Percentiles rank a stretch among this genome's conserved stretches.
Evolutionary conservation across 2,329 filamentous ascomycete species (phyloP).

Genomic region (Xylariaceae sp.): DNA sequence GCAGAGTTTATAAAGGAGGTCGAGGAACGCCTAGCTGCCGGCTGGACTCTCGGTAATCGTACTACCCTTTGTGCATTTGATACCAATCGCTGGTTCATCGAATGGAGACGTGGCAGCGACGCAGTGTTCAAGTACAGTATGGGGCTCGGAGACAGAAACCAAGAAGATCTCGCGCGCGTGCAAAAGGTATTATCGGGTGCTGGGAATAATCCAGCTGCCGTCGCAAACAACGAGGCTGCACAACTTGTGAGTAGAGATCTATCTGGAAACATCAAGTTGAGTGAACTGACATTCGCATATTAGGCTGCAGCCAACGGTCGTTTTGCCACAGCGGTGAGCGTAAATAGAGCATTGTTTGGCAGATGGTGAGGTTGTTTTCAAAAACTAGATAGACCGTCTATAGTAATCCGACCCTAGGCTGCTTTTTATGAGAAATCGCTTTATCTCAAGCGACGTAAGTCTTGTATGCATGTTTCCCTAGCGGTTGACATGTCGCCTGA

Average conservation of each 20-base stretch:
- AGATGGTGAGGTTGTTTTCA: no score
- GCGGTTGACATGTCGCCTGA: no score
- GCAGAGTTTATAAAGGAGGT: constrained; percentile 2
- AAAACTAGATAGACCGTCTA: no score
- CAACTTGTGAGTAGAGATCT: constrained; percentile 4
- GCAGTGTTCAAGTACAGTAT: constrained; percentile 10
- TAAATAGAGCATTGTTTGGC: background rate
- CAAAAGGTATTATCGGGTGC: constrained; percentile 5
- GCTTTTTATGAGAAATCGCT: no score
- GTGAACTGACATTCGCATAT: background rate
- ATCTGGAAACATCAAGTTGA: background rate
- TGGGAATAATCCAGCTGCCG: constrained; percentile 7
- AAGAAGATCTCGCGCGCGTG: constrained; percentile 5
- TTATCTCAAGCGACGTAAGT: no score
- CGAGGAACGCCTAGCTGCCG: constrained; percentile 7
- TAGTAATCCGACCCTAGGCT: no score
- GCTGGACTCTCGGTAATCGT: constrained; percentile 11
- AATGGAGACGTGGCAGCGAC: constrained; percentile 10
- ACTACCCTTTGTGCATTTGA: constrained; percentile 7
- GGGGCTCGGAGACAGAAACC: constrained; percentile 4
- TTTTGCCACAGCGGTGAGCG: background rate
- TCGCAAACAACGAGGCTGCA: constrained; percentile 6
- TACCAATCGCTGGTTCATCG: constrained; percentile 11
- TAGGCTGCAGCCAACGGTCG: constrained; percentile 1
- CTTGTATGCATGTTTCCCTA: no score